Base-by-base conservation (phyloP, 805 yeast species). In the Ogataea philodendri region DNA sequence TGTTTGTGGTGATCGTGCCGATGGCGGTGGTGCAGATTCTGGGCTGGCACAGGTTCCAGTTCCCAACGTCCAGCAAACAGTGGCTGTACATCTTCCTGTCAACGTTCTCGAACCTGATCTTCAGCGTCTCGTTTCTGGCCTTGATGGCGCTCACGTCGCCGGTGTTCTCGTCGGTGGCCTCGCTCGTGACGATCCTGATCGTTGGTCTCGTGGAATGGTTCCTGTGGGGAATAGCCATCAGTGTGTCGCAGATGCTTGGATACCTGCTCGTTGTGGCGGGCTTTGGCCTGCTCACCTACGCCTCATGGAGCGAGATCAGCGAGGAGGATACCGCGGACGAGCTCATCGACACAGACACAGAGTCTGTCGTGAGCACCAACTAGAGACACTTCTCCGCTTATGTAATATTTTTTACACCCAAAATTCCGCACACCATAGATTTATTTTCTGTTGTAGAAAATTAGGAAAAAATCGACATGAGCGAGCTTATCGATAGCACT, bases 131-230 rank as follows among this genome's bases (percentile, higher is more conserved):
- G 20, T 86, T 87, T 48, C 66, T 86, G 40, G 72, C 87, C 2
- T 63, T 86, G 45, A 84, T 86, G 84, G 80, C 95, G 0, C 69
- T 86, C 37, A 86, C 96, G 0, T 79, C 84, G 3, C 96, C 96
- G 0, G 95, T 87, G 2, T 64, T 87, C 26, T 82, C 93, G 2
- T 75, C 84, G 0, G 81, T 76, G 15, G 59, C 67, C 3, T 60
- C 67, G 4, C 63, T 86, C 39, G 68, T 86, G 31, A 84, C 95
- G 0, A 87, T 88, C 14, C 70, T 86, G 44, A 57, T 86, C 35
- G 93, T 87, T 27, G 95, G 95, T 0, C 32, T 84, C 1, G 78
- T 78, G 14, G 95, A 86, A 54, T 84, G 83, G 80, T 35, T 71
- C 0, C 48, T 82, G 7, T 83, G 82, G 60, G 84, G 80, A 4